A percentile compares a stretch with the other conserved stretches of the same genome.
These are phyloP conservation scores for Camellia sinensis DNA, from an alignment of 148 eudicot genomes.

Conservation along the genomic window DNA sequence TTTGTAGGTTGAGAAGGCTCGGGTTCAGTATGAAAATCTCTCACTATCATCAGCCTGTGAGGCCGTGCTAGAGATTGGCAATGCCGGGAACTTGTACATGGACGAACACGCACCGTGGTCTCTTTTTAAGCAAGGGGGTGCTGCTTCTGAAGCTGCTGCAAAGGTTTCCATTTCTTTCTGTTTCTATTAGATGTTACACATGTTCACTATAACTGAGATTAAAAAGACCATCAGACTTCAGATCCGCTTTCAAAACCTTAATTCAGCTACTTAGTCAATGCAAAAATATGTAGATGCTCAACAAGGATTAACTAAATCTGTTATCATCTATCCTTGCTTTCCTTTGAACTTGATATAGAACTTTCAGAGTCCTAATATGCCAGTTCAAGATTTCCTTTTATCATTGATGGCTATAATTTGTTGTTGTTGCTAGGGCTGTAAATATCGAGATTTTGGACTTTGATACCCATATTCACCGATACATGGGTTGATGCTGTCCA, in stretches of 20 bases:
- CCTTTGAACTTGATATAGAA: not conserved
- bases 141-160: slow-evolving; percentile 82
- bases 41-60: slow-evolving; percentile 90
- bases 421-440: not conserved
- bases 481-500: too few species aligned
- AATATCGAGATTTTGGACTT: too few species aligned
- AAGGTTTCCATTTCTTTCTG: slow-evolving; percentile 49
- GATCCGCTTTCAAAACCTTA: not conserved
- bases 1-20: slow-evolving; percentile 78
- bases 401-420: not conserved
- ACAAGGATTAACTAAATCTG: not conserved
- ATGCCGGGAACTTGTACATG: slow-evolving; percentile 87
- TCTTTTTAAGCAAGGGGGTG: slow-evolving; percentile 88
- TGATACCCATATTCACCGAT: too few species aligned
- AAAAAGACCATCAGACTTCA: not conserved
- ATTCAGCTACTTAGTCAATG: not conserved
- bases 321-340: not conserved
- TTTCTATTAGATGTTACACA: not conserved
- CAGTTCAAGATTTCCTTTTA: not conserved
- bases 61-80: slow-evolving; percentile 88
- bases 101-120: slow-evolving; percentile 98
- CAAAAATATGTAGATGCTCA: not conserved
- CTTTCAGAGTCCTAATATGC: not conserved
- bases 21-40: slow-evolving; percentile 58
- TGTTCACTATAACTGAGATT: not conserved